Base-by-base conservation (phyloP, 2,329 filamentous ascomycete species). In the Colletotrichum karsti region DNA sequence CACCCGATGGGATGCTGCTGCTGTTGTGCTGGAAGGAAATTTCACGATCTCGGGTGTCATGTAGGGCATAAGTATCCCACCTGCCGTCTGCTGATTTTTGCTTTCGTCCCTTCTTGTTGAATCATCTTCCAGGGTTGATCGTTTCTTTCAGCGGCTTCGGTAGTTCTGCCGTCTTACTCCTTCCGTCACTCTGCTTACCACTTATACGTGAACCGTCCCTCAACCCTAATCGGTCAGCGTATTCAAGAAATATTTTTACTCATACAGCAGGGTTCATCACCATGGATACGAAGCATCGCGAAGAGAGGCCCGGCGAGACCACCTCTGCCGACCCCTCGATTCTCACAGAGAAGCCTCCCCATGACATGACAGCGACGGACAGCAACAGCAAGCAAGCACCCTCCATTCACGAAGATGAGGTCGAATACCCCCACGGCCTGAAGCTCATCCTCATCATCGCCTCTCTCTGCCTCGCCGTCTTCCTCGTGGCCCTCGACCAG, bases 401-500 rank as follows among this genome's bases (percentile, higher is more conserved):
- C 22, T 58, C 54, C 15, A 51, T 41, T 24, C 53, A 53, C 24
- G 72, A 71, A 1, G 73, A 73, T 48, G 41, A 72, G 6, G 30
- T 71, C 20, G 58, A 73, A 4, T 85, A 86, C 71, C 83, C 84
- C 1, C 71, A 73, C 22, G 80, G 80, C 42, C 55, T 78, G 22
- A 82, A 78, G 71, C 77, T 84, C 5, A 26, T 75, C 18, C 74
- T 84, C 46, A 81, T 85, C 58, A 79, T 85, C 65, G 51, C 70
- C 5, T 82, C 82, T 4, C 79, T 86, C 61, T 83, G 82, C 66
- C 74, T 86, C 13, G 76, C 81, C 63, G 77, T 85, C 64, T 85
- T 86, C 73, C 79, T 86, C 41, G 83, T 86, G 48, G 84, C 84
- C 3, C 78, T 86, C 10, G 84, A 86, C 69, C 83, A 85, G 76